Evolutionary conservation across 345 rosid species (phyloP).

Genomic region (Eucalyptus cloeziana): DNA sequence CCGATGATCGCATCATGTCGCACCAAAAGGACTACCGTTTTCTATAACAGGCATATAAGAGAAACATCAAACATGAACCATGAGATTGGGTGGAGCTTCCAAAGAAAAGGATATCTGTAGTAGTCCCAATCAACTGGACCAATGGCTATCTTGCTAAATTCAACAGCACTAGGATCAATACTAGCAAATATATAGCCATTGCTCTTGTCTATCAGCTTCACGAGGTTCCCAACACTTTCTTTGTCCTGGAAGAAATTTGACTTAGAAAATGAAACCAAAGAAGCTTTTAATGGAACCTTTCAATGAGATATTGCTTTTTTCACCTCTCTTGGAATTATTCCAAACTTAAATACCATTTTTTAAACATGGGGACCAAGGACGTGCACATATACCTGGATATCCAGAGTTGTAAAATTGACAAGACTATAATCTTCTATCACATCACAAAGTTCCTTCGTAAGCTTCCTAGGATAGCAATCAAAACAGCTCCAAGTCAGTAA

Average conservation of each 20-base stretch:
- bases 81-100: background rate
- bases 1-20: background rate
- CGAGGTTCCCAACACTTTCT: slow-evolving; percentile 74
- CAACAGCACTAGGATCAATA: slow-evolving; percentile 75
- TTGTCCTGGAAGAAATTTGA: slow-evolving; percentile 43
- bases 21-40: background rate
- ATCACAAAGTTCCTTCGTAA: slow-evolving; percentile 62
- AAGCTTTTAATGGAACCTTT: background rate
- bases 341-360: background rate
- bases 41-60: background rate
- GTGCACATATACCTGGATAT: slow-evolving; percentile 55
- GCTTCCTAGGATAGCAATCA: slow-evolving; percentile 46
- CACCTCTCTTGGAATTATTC: background rate
- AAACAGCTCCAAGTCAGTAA: background rate
- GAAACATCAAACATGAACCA: background rate
- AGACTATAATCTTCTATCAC: slow-evolving; percentile 61
- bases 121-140: slow-evolving; percentile 80
- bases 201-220: slow-evolving; percentile 73
- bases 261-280: background rate
- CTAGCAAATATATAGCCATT: slow-evolving; percentile 83
- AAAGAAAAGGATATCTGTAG: slow-evolving; percentile 72
- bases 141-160: slow-evolving; percentile 85
- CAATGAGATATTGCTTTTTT: background rate
- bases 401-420: slow-evolving; percentile 69
- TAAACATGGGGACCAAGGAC: background rate